Evolutionary conservation across 345 rosid species (phyloP), one percentile per base, ranked within the genome.

Genomic region (Streptanthus diversifolius): DNA sequence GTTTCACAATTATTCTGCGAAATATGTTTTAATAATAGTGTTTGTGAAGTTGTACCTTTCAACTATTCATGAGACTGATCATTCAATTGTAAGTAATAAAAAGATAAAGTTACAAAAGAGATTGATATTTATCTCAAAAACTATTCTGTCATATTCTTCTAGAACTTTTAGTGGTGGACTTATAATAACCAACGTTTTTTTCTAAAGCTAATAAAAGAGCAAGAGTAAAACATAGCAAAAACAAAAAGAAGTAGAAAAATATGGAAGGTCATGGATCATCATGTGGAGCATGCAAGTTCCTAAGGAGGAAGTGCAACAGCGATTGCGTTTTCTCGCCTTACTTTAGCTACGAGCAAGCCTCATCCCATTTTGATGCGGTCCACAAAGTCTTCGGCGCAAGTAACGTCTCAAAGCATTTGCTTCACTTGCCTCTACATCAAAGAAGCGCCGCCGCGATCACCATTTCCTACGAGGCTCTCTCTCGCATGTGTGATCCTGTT

Each of bases 351-450:
- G 90, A 86, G 8, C 87, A 84, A 60, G 90, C 87, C 7, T 75
- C 85, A 0, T 82, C 86, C 0, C 72, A 80, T 22, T 84, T 84
- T 60, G 85, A 87, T 13, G 90, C 87, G 36, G 81, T 86, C 48
- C 90, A 86, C 66, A 86, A 82, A 82, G 87, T 86, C 39, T 86
- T 86, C 10, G 90, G 90, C 4, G 87, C 90, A 18, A 86, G 90
- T 40, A 86, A 86, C 36, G 87, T 82, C 13, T 86, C 90, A 4
- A 86, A 86, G 66, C 72, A 84, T 58, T 52, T 86, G 64, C 72
- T 80, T 40, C 84, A 79, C 41, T 79, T 86, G 56, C 90, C 90
- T 4, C 44, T 53, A 3, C 81, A 80, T 43, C 80, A 86, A 51
- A 83, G 90, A 37, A 77, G 75, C 21, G 79, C 72, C 11, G 90